Base-by-base conservation (phyloP, 805 yeast species). In the Ogataea allantospora region DNA sequence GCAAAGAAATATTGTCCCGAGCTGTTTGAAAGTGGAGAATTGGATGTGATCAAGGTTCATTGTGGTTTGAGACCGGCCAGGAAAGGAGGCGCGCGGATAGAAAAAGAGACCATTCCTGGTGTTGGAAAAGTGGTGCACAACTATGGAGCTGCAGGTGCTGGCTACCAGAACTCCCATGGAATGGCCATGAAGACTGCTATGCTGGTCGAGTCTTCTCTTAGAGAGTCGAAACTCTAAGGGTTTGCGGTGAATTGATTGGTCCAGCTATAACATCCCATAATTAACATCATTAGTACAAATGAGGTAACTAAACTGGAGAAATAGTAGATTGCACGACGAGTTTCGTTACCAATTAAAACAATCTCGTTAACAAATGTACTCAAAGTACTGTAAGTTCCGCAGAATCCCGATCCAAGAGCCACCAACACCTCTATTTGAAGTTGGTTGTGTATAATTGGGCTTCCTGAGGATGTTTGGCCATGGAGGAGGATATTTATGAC, bases 291-390 rank as follows among this genome's bases (percentile, higher is more conserved):
- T 1, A 77, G 22, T 4, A 62, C 36, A 54, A 75, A 85, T 11
- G 81, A 70, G 0, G 64, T 37, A 2, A 59, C 49, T 2, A 86
- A 51, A 11, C 85, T 71, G 0, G 54, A 38, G 1, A 60, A 17
- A 5, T 74, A 82, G 55, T 88, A 88, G 6, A 58, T 41, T 38
- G 78, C 72, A 61, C 41, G 63, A 43, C 11, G 53, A 25, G 5
- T 67, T 35, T 39, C 55, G 40, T 27, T 60, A 31, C 46, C 29
- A 4, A 54, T 18, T 11, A 36, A 38, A 38, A 47, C 67, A 25
- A 86, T 58, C 57, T 88, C 97, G 27, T 73, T 78, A 7, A 84
- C 71, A 48, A 88, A 83, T 0, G 96, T 83, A 38, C 91, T 80
- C 26, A 86, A 75, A 0, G 96, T 58, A 22, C 57, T 55, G 18